Conservation (phyloP, 2,329 filamentous ascomycete species). For the Cercospora berteroae region DNA sequence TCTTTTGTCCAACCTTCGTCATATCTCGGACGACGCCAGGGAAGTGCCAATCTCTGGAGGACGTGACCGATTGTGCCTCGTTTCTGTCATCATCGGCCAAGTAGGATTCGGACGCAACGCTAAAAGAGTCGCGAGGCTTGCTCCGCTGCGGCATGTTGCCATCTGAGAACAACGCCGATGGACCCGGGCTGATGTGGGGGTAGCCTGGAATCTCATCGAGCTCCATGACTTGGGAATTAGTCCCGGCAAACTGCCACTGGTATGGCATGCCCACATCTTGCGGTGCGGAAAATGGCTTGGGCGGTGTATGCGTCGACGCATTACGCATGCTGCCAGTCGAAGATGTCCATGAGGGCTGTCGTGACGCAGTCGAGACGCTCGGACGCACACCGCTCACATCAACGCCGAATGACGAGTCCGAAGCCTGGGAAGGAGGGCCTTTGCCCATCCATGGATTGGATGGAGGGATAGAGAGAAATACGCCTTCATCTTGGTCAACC, state of each 20-base stretch:
- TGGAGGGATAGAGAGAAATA: background rate
- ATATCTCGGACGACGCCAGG: background rate
- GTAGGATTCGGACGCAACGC: background rate
- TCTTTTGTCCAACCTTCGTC: background rate
- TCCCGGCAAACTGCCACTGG: background rate
- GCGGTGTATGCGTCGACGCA: background rate
- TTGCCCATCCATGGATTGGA: background rate
- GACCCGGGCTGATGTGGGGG: background rate
- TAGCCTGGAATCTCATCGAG: background rate
- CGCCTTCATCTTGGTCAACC: conserved; percentile 2
- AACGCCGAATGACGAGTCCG: background rate
- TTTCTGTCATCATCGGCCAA: background rate
- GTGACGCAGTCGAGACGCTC: background rate
- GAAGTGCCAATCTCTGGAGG: background rate
- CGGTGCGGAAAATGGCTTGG: background rate
- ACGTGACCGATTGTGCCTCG: background rate
- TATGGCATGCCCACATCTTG: background rate
- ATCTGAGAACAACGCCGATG: background rate
- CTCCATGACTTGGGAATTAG: background rate
- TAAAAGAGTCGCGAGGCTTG: background rate
- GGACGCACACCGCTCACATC: background rate
- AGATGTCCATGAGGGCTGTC: conserved; percentile 1
- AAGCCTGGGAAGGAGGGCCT: background rate
- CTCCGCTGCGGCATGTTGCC: background rate
- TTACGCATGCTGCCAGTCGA: background rate